A percentile compares a stretch with the other conserved stretches of the same genome.
These are phyloP conservation scores for Entelexis paramagnoliae DNA, from an alignment of 1,139 yeast species.

Conservation along the genomic window DNA sequence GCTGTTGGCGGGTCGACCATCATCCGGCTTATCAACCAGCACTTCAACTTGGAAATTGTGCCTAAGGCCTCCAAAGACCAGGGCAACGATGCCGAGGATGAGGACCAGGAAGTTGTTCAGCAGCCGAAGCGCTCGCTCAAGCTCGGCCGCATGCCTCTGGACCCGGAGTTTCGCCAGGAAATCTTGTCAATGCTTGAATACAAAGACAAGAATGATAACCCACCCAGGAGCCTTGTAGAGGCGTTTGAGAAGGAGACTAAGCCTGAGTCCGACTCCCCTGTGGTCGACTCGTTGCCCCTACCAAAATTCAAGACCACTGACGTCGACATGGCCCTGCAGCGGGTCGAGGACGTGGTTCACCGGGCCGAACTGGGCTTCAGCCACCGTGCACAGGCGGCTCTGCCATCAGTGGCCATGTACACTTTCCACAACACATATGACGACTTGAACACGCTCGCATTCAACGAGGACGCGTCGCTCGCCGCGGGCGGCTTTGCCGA, in stretches of 20 bases:
- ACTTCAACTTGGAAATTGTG: slow-evolving; percentile 56
- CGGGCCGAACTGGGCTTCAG: slow-evolving; percentile 49
- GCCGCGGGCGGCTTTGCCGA: slow-evolving; percentile 95
- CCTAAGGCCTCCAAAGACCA: slow-evolving; percentile 30
- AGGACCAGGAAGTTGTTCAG: slow-evolving; percentile 29
- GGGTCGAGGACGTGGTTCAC: slow-evolving; percentile 72
- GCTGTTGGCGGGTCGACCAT: slow-evolving; percentile 84
- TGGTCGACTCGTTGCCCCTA: slow-evolving; percentile 64
- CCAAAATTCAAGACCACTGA: slow-evolving; percentile 77
- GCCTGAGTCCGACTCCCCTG: slow-evolving; percentile 52
- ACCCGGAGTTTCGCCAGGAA: slow-evolving; percentile 74
- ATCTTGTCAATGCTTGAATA: slow-evolving; percentile 72
- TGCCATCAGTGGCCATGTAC: slow-evolving; percentile 96
- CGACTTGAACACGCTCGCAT: slow-evolving; percentile 71
- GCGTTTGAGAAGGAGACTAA: slow-evolving; percentile 39
- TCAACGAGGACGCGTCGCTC: slow-evolving; percentile 75
- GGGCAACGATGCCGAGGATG: slow-evolving; percentile 14
- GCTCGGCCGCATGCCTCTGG: slow-evolving; percentile 75
- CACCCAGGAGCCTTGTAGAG: slow-evolving; percentile 37
- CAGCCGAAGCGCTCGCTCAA: slow-evolving; percentile 41
- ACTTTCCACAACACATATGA: slow-evolving; percentile 93
- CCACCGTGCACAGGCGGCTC: slow-evolving; percentile 48
- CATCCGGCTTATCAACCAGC: slow-evolving; percentile 76
- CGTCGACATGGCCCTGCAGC: slow-evolving; percentile 62
- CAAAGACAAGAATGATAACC: slow-evolving; percentile 46